Conservation (phyloP, 83 land plant species). For the Picea abies region DNA sequence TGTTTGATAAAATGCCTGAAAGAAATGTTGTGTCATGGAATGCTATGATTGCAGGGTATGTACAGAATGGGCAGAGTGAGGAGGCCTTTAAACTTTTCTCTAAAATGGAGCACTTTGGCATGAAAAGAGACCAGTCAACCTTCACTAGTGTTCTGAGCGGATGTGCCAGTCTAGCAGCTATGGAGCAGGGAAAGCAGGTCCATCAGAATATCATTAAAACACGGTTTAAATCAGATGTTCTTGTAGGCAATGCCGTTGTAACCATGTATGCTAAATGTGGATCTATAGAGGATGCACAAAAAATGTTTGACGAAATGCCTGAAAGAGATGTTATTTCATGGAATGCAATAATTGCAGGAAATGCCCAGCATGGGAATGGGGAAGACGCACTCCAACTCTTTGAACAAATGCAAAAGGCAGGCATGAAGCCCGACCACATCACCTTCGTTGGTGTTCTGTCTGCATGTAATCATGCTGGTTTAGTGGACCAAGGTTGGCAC, state of each 20-base stretch:
- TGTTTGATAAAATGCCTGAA: no score
- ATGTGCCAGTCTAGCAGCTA: constrained; percentile 35
- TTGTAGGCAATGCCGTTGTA: constrained; percentile 18
- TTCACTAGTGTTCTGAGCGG: constrained; percentile 42
- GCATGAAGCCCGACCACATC: background rate
- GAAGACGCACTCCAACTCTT: background rate
- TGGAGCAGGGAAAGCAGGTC: constrained; percentile 37
- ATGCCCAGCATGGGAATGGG: constrained; percentile 6
- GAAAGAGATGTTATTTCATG: background rate
- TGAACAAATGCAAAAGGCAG: background rate
- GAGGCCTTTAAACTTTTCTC: constrained; percentile 26
- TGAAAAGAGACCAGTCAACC: constrained; percentile 43
- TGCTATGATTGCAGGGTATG: no score
- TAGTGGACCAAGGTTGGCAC: background rate
- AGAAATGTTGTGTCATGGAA: no score
- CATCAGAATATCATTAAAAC: constrained; percentile 28
- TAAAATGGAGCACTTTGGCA: constrained; percentile 19
- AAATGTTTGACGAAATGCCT: constrained; percentile 22
- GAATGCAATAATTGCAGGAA: background rate
- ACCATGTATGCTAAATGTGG: constrained; percentile 76
- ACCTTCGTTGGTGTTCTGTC: constrained; percentile 4
- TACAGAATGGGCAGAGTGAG: constrained; percentile 23
- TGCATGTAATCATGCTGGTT: background rate
- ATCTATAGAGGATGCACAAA: constrained; percentile 31
- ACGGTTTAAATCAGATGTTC: constrained; percentile 20